Conservation (phyloP, 495 filamentous ascomycete genomes). For the Neurospora sp. region DNA sequence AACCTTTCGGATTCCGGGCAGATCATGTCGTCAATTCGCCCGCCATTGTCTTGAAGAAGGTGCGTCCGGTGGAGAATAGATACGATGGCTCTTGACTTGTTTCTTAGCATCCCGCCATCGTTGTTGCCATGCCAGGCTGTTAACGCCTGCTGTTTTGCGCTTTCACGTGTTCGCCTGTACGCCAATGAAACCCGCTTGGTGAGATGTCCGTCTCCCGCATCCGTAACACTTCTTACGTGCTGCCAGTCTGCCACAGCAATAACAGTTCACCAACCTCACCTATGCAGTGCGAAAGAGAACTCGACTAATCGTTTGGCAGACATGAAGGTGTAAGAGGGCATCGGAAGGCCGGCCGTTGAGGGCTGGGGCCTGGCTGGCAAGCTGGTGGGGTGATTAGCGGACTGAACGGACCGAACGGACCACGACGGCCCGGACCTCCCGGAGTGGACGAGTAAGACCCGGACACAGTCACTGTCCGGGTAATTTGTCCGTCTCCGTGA, state of each 20-base stretch:
- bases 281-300: neutral
- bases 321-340: neutral
- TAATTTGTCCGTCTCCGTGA: neutral
- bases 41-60: neutral
- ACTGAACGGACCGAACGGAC: neutral
- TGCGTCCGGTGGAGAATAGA: neutral
- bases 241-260: neutral
- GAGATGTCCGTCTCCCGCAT: neutral
- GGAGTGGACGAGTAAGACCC: neutral
- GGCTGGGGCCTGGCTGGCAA: neutral
- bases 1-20: neutral
- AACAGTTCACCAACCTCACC: neutral
- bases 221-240: neutral
- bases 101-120: neutral
- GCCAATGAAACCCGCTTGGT: neutral
- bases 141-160: neutral
- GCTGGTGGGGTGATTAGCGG: neutral
- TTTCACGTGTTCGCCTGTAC: neutral
- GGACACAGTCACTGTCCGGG: neutral
- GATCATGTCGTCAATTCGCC: neutral
- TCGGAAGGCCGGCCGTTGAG: neutral
- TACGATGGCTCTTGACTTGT: neutral
- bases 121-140: neutral
- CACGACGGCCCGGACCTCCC: neutral
- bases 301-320: neutral